A percentile compares a stretch with the other conserved stretches of the same genome.
Evolutionary conservation across 1,284 basidiomycete species (phyloP).

Genomic region (Ceratobasidium sp.): DNA sequence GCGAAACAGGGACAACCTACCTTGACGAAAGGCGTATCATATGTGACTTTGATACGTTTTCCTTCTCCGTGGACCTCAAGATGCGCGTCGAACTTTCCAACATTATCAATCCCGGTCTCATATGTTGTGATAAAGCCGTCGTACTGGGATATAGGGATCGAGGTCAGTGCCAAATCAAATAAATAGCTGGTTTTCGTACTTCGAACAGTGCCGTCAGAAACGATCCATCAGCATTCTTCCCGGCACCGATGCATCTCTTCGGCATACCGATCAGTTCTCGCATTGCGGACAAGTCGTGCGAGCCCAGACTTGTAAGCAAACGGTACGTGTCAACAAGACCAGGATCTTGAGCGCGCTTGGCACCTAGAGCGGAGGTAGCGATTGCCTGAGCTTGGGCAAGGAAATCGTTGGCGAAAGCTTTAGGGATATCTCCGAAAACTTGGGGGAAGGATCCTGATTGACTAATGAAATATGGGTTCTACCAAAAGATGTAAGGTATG

Average conservation of each 20-base stretch:
- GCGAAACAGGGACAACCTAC: background rate
- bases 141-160: constrained; percentile 46
- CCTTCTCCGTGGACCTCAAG: constrained; percentile 60
- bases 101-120: constrained; percentile 58
- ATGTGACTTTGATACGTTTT: constrained; percentile 58
- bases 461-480: constrained; percentile 59
- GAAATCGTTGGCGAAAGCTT: constrained; percentile 49
- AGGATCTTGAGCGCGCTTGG: constrained; percentile 45
- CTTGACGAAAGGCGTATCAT: constrained; percentile 56
- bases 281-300: constrained; percentile 56
- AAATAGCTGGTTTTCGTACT: constrained; percentile 48
- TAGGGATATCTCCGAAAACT: constrained; percentile 55
- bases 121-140: constrained; percentile 49
- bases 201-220: constrained; percentile 55
- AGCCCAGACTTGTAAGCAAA: constrained; percentile 53
- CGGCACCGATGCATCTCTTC: constrained; percentile 45
- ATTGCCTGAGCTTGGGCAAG: constrained; percentile 26
- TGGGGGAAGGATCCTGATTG: constrained; percentile 56
- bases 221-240: constrained; percentile 3
- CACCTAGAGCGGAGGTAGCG: constrained; percentile 46
- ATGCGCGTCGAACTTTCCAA: constrained; percentile 60
- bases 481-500: constrained; percentile 9
- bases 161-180: background rate
- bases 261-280: constrained; percentile 58
- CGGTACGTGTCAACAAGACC: constrained; percentile 52